Base-by-base conservation (phyloP, 352 stramenopile genomes). In the Globisporangium heterothallicum region DNA sequence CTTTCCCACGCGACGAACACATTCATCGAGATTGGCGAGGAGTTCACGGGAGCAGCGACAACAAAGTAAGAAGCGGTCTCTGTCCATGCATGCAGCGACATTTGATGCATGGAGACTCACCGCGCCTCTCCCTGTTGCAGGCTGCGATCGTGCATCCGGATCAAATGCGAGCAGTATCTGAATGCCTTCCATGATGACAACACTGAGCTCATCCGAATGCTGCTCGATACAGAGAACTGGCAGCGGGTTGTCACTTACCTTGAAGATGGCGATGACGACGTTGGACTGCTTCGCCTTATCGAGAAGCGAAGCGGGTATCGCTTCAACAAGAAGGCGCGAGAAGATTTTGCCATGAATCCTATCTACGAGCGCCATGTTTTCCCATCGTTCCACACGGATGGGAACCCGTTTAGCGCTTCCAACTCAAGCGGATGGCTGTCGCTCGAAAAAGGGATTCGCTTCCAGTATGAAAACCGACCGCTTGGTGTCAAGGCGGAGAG, bases 141-240 rank as follows among this genome's bases (percentile, higher is more conserved):
- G 47, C 59, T 92, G 27, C 65, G 78, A 30, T 84, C 76, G 5
- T 67, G 75, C 26, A 73, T 92, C 70, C 70, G 70, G 0, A 61
- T 85, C n/a, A 94, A 92, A 41, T 88, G 76, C 49, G 75, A 91
- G 40, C 77, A 92, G 50, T 89, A 92, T 46, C 58, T 94, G 49
- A 72, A 81, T n/a, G 60, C 63, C 0, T 76, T 91, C 53, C 84
- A 93, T 22, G 75, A 91, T 5, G 84, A 94, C 46, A 93, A 89
- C 53, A 65, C 91, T 21, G 82, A 93, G 55, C 58, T 92, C 36
- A 63, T 82, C 34, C 72, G 84, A 25, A 93, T 94, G 82, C 74
- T 93, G 30, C 44, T 92, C 25, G 84, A 94, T 29, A 90, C 82
- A 6, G 84, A 94, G 52, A 92, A 81, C 29, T 94, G 84, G 84